Base-by-base conservation (phyloP, 345 rosid species). In the Diplotaxis tenuifolia region DNA sequence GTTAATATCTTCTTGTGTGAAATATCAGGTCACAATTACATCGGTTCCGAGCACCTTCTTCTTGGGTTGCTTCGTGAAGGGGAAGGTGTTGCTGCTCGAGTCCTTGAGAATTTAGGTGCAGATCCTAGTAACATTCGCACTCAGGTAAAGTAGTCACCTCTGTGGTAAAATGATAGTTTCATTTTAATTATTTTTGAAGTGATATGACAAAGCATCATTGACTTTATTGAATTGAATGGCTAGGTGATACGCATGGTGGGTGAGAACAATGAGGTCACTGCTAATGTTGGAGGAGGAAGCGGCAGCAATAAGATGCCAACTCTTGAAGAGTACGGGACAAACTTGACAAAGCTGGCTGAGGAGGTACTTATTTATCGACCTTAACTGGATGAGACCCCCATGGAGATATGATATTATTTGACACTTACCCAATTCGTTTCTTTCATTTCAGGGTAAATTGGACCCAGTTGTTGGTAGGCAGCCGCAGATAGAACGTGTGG, bases 381-480 rank as follows among this genome's bases (percentile, higher is more conserved):
- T 49, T 72, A 22, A 15, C 21, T 4, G 6, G 9, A 7, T 25
- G 67, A n/a, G n/a, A n/a, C n/a, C n/a, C n/a, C n/a, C n/a, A 23
- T 52, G 49, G 15, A 47, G 54, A 62, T 55, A 62, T 54, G 47
- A 53, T 1, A 20, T 57, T 6, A 50, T 2, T 38, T 63, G 62
- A 25, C 15, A 25, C 32, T 38, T 61, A 29, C 38, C 19, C 20
- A 47, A 10, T 40, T 55, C 12, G 70, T 60, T 71, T 62, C 4
- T 60, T 77, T 14, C 45, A 6, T 71, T 76, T 66, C 67, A 95
- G 99, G 99, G 99, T 61, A 95, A 95, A 80, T 59, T 95, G 83
- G 99, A 95, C 83, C 99, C 99, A 18, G 97, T 95, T 77, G 99
- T 95, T 61, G 99, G 99, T 72, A 95, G 99, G 84, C 98, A 95